phyloP scores from a whole-genome alignment of 805 yeast genomes.

The Myxozyma vanderwaltii region DNA sequence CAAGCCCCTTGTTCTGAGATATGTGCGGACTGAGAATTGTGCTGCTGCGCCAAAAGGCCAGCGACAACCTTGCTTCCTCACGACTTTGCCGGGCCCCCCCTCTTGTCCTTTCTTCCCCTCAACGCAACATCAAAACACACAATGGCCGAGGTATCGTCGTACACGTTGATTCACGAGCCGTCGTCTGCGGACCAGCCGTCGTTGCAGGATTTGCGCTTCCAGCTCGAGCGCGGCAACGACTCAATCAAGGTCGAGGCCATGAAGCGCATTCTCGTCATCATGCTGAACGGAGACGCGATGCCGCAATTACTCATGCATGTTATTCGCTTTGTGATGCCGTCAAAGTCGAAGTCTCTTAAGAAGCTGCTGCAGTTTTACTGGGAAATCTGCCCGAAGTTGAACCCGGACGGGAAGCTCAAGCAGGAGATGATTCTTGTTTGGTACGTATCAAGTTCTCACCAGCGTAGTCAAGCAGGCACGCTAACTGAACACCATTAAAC shows the following conservation, averaged over 20 bases:
- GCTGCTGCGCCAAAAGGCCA: slow-evolving; percentile 14
- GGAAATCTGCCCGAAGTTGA: slow-evolving; percentile 96
- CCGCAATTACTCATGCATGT: slow-evolving; percentile 95
- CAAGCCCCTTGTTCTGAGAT: slow-evolving; percentile 9
- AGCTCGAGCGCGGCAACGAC: slow-evolving; percentile 86
- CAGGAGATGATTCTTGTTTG: slow-evolving; percentile 99
- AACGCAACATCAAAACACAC: not conserved
- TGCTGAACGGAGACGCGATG: slow-evolving; percentile 90
- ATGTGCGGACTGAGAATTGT: slow-evolving; percentile 4
- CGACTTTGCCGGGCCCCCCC: slow-evolving; percentile 1
- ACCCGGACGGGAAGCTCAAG: slow-evolving; percentile 83
- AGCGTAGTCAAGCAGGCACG: not conserved
- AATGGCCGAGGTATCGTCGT: slow-evolving; percentile 32
- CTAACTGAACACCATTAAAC: not conserved
- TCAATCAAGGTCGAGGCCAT: slow-evolving; percentile 85
- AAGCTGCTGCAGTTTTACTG: slow-evolving; percentile 92
- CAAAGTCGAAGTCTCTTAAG: slow-evolving; percentile 85
- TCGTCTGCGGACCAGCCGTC: slow-evolving; percentile 46
- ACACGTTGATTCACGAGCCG: slow-evolving; percentile 34
- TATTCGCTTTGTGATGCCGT: slow-evolving; percentile 96
- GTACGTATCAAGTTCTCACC: slow-evolving; percentile 6
- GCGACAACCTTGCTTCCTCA: not conserved
- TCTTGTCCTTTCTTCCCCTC: slow-evolving; percentile 1
- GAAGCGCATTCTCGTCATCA: slow-evolving; percentile 81
- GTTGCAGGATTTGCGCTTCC: slow-evolving; percentile 70